Percentiles rank a stretch among this genome's conserved stretches.
phyloP scores from a whole-genome alignment of 2,329 filamentous ascomycete genomes.

The Sphaerostilbella broomeana region DNA sequence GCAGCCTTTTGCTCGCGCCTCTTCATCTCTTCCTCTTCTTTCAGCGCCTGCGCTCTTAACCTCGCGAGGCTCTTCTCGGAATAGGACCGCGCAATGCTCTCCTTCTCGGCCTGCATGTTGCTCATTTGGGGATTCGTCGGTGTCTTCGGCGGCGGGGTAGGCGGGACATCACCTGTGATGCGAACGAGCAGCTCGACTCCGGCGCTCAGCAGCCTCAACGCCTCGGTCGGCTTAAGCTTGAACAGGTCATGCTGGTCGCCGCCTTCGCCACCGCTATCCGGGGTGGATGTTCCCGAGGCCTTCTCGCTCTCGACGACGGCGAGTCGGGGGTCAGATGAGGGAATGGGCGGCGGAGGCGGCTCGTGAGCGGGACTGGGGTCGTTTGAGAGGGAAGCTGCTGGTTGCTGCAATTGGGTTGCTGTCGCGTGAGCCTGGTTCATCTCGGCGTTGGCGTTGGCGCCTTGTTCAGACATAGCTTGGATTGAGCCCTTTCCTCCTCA shows the following conservation, averaged over 20 bases:
- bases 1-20: conserved; percentile 15
- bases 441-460: conserved; percentile 1
- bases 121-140: conserved; percentile 61
- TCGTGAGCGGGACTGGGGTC: conserved; percentile 8
- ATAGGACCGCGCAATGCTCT: conserved; percentile 51
- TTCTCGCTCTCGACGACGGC: conserved; percentile 19
- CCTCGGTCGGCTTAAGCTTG: conserved; percentile 63
- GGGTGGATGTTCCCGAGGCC: neutral
- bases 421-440: conserved; percentile 6
- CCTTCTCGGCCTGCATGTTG: conserved; percentile 56
- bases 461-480: conserved; percentile 2
- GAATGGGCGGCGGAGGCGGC: conserved; percentile 38
- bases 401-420: conserved; percentile 10
- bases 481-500: neutral
- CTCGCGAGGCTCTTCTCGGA: conserved; percentile 48
- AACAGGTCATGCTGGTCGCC: conserved; percentile 57
- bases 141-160: conserved; percentile 63
- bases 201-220: conserved; percentile 71
- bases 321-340: conserved; percentile 33
- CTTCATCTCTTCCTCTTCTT: conserved; percentile 21
- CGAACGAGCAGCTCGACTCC: conserved; percentile 65
- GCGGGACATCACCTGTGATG: conserved; percentile 70
- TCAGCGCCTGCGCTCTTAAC: conserved; percentile 36
- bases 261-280: conserved; percentile 1
- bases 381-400: conserved; percentile 1